Evolutionary conservation across 345 rosid genomes (phyloP), one percentile per base, ranked within the genome.

Genomic region (Erodium maritimum): DNA sequence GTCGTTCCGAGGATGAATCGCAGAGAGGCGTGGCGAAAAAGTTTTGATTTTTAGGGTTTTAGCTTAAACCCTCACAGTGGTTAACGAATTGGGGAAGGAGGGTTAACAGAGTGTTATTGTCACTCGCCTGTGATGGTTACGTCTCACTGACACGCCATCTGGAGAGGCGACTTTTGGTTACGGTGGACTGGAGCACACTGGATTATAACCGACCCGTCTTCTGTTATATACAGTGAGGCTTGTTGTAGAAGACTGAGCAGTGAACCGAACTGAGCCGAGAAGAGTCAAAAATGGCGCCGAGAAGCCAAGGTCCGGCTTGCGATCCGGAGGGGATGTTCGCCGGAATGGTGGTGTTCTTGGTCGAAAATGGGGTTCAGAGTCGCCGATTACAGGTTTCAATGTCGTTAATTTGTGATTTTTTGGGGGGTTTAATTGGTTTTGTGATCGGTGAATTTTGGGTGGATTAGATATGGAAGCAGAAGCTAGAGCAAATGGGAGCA

Each of bases 401-500:
- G 18, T 10, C 42, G 17, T 34, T 23, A 42, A 23, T 54, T 48
- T 22, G 21, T 1, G 23, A 29, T 17, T 23, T 23, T 4, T 21
- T 5, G 21, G 19, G 55, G 13, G 46, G 17, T 17, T 5, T 42
- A 42, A 34, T 58, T 22, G 29, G 4, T 0, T 29, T 25, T 17
- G 12, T 12, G 0, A 48, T 20, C 22, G 29, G 4, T 54, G 25
- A 10, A 37, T 58, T 12, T 66, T 22, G 21, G 60, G 51, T 61
- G 61, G 29, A 56, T 52, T 68, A 91, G 96, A 82, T 91, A 33
- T 91, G 96, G 97, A 88, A 77, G 86, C 86, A 83, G 71, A 91
- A 82, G 75, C 78, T 91, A 59, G 65, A 81, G 33, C 97, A 88
- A 71, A 83, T 84, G 95, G 96, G 95, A 62, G 95, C 91, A 18